Evolutionary conservation across 164 flowering plant genomes (phyloP).

Genomic region (Aristolochia fimbriata): DNA sequence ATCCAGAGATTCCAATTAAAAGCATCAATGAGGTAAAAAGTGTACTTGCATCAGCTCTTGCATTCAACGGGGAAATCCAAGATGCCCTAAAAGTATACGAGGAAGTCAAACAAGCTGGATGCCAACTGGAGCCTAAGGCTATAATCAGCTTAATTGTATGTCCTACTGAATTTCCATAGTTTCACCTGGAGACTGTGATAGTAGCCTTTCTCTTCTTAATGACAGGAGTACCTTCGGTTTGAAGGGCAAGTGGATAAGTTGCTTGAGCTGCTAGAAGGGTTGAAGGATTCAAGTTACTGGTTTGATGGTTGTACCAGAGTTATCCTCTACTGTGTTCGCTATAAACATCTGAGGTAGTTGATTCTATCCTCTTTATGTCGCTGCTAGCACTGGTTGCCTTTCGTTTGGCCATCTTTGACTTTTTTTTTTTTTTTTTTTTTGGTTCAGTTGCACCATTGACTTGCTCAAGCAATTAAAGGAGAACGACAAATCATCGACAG

Average conservation of each 20-base stretch:
- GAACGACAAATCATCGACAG: conserved; percentile 31
- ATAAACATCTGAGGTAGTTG: conserved; percentile 45
- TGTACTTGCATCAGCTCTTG: conserved; percentile 61
- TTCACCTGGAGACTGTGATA: too few relatives aligned
- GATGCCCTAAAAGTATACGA: conserved; percentile 67
- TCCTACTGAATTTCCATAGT: conserved; percentile 3
- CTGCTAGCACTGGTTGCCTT: not conserved
- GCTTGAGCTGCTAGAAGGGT: conserved; percentile 50
- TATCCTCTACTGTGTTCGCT: conserved; percentile 39
- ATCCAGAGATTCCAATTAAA: conserved; percentile 35
- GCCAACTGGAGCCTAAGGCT: conserved; percentile 54
- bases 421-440: conserved; percentile 10
- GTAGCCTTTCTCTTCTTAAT: not conserved
- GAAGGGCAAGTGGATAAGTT: conserved; percentile 41
- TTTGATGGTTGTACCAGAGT: conserved; percentile 55
- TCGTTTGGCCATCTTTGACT: conserved; percentile 3
- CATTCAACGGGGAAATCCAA: conserved; percentile 43
- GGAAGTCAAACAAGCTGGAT: conserved; percentile 46
- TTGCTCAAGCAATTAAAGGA: conserved; percentile 57
- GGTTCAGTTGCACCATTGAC: conserved; percentile 41
- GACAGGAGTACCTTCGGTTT: conserved; percentile 45
- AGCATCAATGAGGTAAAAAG: conserved; percentile 50
- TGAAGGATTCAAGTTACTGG: conserved; percentile 49
- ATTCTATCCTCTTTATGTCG: conserved; percentile 1
- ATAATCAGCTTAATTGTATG: conserved; percentile 58